These are phyloP conservation scores for Amaranthus tricolor DNA, from an alignment of 179 eudicot species.

Conservation along the genomic window DNA sequence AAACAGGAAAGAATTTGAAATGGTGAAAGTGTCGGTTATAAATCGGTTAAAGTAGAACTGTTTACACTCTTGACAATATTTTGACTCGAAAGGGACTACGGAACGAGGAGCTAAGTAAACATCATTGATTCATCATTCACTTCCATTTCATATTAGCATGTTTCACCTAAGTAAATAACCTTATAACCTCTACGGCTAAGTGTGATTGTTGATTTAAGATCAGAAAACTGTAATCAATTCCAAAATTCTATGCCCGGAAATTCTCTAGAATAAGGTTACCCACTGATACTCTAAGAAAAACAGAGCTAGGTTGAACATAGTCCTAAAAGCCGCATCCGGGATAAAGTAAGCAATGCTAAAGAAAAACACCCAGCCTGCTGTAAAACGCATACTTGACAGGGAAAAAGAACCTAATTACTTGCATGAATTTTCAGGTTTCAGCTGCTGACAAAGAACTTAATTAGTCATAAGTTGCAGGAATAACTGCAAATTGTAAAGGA, in stretches of 20 bases:
- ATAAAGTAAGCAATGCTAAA: background rate
- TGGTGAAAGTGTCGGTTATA: background rate
- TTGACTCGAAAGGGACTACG: background rate
- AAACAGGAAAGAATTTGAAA: background rate
- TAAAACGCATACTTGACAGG: background rate
- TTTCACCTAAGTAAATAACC: background rate
- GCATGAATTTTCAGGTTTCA: background rate
- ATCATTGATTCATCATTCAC: slow-evolving; percentile 1
- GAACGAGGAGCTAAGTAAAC: background rate
- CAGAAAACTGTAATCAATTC: background rate
- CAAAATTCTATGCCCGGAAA: no score
- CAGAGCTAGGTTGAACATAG: background rate
- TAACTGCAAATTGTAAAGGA: background rate
- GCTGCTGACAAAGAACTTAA: background rate
- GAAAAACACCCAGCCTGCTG: background rate
- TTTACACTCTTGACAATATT: background rate
- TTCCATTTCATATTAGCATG: background rate
- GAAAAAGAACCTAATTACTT: no score
- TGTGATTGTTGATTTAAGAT: background rate
- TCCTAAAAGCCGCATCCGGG: background rate
- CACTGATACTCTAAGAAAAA: background rate
- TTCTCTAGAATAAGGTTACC: background rate
- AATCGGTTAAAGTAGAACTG: background rate
- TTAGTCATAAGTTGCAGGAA: background rate
- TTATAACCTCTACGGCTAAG: background rate